Evolutionary conservation across 768 basidiomycete species (phyloP), one percentile per base, ranked within the genome.

Genomic region (Mycena belliarum): DNA sequence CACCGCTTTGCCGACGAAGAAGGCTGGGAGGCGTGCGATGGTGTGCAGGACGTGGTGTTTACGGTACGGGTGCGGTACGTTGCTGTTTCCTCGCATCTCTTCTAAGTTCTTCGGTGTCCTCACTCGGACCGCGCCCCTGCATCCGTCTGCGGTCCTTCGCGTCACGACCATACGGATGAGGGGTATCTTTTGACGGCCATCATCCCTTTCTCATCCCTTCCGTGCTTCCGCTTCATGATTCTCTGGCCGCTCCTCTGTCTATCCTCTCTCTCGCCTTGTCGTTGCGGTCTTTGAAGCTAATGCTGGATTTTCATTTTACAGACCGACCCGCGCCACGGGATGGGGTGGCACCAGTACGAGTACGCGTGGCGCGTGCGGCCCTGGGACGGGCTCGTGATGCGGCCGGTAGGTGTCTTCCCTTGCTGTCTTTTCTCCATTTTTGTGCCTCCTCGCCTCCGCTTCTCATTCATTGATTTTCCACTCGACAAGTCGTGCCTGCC

Each of bases 321-420:
- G 81, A 81, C 81, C 18, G 76, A 80, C 51, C 47, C 48, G 37
- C 60, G 54, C 16, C 75, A 76, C 40, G 75, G 70, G 5, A 64
- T 69, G 32, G 75, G 75, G n/a, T 76, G 75, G 75, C 65, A 74
- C 47, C 68, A 66, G 57, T 74, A 72, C 60, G 69, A 42, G 16
- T 77, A 71, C 60, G 66, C 68, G 45, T 75, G 75, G 4, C 71
- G 74, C 25, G 66, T 76, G 7, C 72, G 75, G 21, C 67, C 70
- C 50, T 76, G 76, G 73, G 75, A 77, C 49, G 75, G 76, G 18
- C 66, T 77, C 8, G 64, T 76, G 16, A 69, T 76, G 41, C 59
- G 71, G 61, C 72, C 71, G 38, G 71, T 59, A 33, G n/a, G 57
- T 28, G 6, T 35, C 16, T 43, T 29, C 20, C 26, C 24, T 18